Conservation (phyloP, 2,329 filamentous ascomycete species). For the Fusarium nematophilum region DNA sequence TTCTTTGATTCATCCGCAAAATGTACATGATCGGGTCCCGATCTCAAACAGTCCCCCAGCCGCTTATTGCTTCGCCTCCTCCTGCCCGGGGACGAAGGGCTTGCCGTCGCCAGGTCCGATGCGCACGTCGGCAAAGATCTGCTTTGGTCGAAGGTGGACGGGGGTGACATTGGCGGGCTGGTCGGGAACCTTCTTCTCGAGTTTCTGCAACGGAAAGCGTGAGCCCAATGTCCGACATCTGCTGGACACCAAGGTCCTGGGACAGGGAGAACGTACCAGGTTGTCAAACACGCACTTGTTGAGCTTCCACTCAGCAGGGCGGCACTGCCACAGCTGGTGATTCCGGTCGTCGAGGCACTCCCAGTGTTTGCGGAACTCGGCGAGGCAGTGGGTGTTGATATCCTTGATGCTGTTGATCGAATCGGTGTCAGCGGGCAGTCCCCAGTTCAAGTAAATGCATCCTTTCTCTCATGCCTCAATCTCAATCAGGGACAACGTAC, state of each 20-base stretch:
- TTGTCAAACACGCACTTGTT: slow-evolving; percentile 98
- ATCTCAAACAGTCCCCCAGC: slow-evolving; percentile 34
- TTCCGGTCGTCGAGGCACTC: slow-evolving; percentile 97
- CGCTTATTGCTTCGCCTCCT: slow-evolving; percentile 51
- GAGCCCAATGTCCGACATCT: neutral
- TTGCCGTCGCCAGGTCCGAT: slow-evolving; percentile 56
- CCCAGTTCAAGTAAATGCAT: neutral
- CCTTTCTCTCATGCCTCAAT: neutral
- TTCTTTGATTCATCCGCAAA: slow-evolving; percentile 47
- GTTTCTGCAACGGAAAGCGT: slow-evolving; percentile 64
- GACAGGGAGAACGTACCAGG: slow-evolving; percentile 70
- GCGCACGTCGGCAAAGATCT: slow-evolving; percentile 69
- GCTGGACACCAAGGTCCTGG: too few relatives aligned
- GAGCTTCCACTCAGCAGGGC: slow-evolving; percentile 85
- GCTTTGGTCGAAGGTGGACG: slow-evolving; percentile 76
- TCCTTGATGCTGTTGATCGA: slow-evolving; percentile 78
- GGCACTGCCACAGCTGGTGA: slow-evolving; percentile 97
- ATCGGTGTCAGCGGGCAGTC: slow-evolving; percentile 28
- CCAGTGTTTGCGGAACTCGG: slow-evolving; percentile 94
- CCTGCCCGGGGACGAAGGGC: slow-evolving; percentile 53
- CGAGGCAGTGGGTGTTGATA: slow-evolving; percentile 93
- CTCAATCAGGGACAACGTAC: slow-evolving; percentile 66
- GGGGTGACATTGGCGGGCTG: slow-evolving; percentile 76
- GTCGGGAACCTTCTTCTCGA: slow-evolving; percentile 84
- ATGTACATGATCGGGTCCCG: slow-evolving; percentile 45